Evolutionary conservation across 2,329 filamentous ascomycete genomes (phyloP), one percentile per base, ranked within the genome.

Genomic region (Microdochium paspali): DNA sequence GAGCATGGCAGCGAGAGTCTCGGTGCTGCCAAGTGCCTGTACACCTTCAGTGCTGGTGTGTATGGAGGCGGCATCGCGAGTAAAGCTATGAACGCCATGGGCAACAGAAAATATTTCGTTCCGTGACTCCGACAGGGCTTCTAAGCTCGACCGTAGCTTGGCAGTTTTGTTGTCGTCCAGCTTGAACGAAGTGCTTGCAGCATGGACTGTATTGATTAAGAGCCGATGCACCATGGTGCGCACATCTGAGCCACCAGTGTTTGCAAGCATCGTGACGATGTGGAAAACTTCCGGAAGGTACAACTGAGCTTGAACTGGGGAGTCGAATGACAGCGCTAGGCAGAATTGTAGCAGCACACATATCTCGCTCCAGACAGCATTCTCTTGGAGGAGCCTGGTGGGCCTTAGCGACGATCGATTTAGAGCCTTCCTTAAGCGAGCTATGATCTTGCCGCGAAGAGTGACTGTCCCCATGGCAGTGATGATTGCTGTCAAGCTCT

Each of bases 231-330:
- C 79, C 20, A 79, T 66, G 7, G 74, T 61, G 44, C 81, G 73
- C 6, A 83, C 68, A 10, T 79, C 75, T 10, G 72, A 64, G 10
- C 72, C 63, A 6, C 82, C 82, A 1, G 78, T 84, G 54, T 85
- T 85, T 30, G 80, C 78, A 24, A 85, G 69, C 79, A 86, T 84
- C 0, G 82, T 85, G 49, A 85, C 79, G 44, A 85, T 71, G 61
- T 86, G 82, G 58, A 85, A 85, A 43, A 86, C 71, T 58, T 86
- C 82, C 0, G 82, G 82, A 5, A 86, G 65, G 54, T 80, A 86
- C 42, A 85, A 68, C 60, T 85, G 82, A 3, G 81, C 75, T 60
- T 86, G 82, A 13, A 82, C 73, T 21, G 80, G 78, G 52, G 76
- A 82, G 59, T 85, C 79, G 53, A 86, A 86, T 1, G 82, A 85